Evolutionary conservation across 306 rosid species (phyloP).

Genomic region (Senna siamea): DNA sequence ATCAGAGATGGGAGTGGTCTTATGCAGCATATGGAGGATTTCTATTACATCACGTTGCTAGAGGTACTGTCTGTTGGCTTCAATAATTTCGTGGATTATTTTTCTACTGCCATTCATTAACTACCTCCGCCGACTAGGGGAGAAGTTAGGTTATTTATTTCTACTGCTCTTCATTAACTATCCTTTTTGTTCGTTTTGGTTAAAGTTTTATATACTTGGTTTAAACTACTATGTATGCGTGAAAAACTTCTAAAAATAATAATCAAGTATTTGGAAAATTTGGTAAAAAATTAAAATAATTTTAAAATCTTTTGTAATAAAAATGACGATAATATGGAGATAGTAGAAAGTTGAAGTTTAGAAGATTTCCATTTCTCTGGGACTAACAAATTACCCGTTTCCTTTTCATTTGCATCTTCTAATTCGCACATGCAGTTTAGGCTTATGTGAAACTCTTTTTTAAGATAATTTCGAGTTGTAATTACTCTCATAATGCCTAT

Average conservation of each 20-base stretch:
- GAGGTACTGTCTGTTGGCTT: conserved; percentile 58
- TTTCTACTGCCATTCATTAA: background rate
- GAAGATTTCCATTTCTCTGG: background rate
- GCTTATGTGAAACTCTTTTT: background rate
- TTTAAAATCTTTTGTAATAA: background rate
- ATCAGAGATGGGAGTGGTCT: conserved; percentile 95
- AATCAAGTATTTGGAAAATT: background rate
- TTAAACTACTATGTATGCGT: too few species aligned
- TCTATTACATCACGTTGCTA: conserved; percentile 82
- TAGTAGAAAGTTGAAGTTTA: background rate
- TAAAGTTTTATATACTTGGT: too few species aligned
- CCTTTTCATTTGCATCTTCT: background rate
- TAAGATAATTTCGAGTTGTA: background rate
- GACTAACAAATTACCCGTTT: background rate
- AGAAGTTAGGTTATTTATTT: background rate
- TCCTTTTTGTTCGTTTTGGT: background rate
- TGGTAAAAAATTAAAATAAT: background rate
- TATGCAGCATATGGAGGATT: conserved; percentile 99
- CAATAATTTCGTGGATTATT: conserved; percentile 8
- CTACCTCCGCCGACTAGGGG: background rate
- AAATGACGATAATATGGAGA: conserved; percentile 5
- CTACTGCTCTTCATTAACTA: too few species aligned
- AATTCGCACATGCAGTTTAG: background rate
- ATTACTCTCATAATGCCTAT: background rate
- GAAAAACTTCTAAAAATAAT: background rate